These are phyloP conservation scores for Fonsecaea monophora DNA, from an alignment of 2,329 filamentous ascomycete genomes.

Conservation along the genomic window DNA sequence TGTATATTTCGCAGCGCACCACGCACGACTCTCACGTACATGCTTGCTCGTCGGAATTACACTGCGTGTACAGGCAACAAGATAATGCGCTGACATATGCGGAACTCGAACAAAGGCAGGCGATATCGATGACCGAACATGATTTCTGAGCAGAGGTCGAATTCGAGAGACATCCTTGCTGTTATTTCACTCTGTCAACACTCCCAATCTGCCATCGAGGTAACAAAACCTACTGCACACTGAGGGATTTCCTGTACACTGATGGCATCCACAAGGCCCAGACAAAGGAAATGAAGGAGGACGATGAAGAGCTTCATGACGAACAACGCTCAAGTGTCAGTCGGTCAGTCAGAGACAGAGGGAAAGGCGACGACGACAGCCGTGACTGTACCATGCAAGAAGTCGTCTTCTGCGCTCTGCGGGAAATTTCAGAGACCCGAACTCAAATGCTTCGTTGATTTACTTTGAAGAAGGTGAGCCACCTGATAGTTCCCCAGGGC, in stretches of 20 bases:
- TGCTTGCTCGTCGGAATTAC: conserved; percentile 37
- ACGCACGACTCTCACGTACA: conserved; percentile 27
- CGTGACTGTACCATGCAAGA: conserved; percentile 23
- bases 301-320: conserved; percentile 25
- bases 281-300: conserved; percentile 18
- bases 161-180: conserved; percentile 40
- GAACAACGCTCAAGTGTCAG: conserved; percentile 8
- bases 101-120: conserved; percentile 38
- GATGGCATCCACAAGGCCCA: conserved; percentile 24
- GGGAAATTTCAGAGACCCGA: background rate
- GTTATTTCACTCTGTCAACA: conserved; percentile 18
- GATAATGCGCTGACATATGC: conserved; percentile 40
- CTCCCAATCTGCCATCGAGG: background rate
- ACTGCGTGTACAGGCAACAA: conserved; percentile 39
- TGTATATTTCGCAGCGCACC: background rate
- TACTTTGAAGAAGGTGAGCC: conserved; percentile 3
- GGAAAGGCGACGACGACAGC: conserved; percentile 5
- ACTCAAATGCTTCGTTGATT: background rate
- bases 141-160: conserved; percentile 36
- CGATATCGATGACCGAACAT: conserved; percentile 40
- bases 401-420: conserved; percentile 9
- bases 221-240: conserved; percentile 35
- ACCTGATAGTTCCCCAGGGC: conserved; percentile 9
- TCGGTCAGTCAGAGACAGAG: background rate
- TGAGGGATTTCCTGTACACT: conserved; percentile 35